Evolutionary conservation across 2,329 filamentous ascomycete genomes (phyloP).

Genomic region (Ceratocystis albifundus): DNA sequence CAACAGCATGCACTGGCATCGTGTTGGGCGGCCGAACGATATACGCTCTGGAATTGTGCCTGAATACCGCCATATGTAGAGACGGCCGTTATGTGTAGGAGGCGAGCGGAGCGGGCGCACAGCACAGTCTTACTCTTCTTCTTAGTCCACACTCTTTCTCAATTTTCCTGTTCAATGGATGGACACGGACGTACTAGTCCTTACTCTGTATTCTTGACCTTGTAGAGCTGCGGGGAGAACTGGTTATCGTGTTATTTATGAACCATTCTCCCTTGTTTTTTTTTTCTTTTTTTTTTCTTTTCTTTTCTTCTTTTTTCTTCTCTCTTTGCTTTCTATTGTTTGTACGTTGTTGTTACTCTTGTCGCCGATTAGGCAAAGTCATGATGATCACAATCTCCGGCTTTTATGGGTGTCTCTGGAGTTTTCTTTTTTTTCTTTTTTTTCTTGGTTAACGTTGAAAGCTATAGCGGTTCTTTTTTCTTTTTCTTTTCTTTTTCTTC

Average conservation of each 20-base stretch:
- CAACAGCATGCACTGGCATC: constrained; percentile 72
- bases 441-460: constrained; percentile 1
- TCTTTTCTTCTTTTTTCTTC: not conserved
- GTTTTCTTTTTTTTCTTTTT: not conserved
- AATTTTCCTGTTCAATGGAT: not conserved
- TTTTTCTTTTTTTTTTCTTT: not conserved
- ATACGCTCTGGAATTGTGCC: constrained; percentile 61
- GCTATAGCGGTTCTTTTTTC: not conserved
- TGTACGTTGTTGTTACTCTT: not conserved
- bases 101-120: not conserved
- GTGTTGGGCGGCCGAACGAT: constrained; percentile 57
- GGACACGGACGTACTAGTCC: not conserved
- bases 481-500: not conserved
- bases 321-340: not conserved
- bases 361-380: not conserved
- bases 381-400: not conserved
- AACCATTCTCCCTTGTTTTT: not conserved
- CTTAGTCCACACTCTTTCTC: not conserved
- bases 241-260: not conserved
- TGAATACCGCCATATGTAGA: constrained; percentile 33
- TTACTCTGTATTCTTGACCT: not conserved
- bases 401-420: constrained; percentile 1
- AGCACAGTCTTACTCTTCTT: not conserved
- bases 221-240: not conserved
- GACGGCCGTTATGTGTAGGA: not conserved